Base-by-base conservation (phyloP, 495 filamentous ascomycete genomes). In the Penicillium fimorum region DNA sequence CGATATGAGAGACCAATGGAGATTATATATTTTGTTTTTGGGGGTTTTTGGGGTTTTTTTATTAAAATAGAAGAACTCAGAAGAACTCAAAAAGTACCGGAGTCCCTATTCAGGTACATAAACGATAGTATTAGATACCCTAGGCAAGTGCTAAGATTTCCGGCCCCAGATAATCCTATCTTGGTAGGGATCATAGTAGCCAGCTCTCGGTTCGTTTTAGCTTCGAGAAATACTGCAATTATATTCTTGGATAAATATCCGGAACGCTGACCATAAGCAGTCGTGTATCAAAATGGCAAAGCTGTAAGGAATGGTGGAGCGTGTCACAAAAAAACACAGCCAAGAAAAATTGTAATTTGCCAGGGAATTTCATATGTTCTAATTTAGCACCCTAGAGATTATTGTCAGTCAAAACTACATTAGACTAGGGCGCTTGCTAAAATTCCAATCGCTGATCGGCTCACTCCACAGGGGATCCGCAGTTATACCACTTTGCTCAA, bases 381-480 rank as follows among this genome's bases (percentile, higher is more conserved):
- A 11, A 27, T 22, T 56, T 49, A 37, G 45, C 35, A 33, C 25
- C 24, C 29, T 41, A 46, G 25, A 18, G 43, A 50, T 43, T n/a
- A n/a, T 50, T 56, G 17, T 49, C 17, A 48, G 5, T 29, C n/a
- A n/a, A n/a, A n/a, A 45, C 22, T 22, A 22, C 33, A 10, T 22
- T 5, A 22, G 22, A 54, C 32, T 54, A 32, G 49, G 17, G 38
- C 33, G 35, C 48, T 30, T 52, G 50, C 42, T 37, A 30, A 51
- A 25, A 35, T 22, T 37, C 32, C 50, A 35, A 53, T 53, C 40
- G 41, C 29, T 33, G 51, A 53, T 53, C 41, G 40, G 25, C 38
- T 46, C 30, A 37, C 51, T 38, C 51, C 30, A 35, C 42, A 46
- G 20, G 52, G 42, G 37, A 44, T 42, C 47, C 37, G 46, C 38